A percentile compares a stretch with the other conserved stretches of the same genome.
phyloP scores from a whole-genome alignment of 148 eudicot genomes.

The Talinum fruticosum region DNA sequence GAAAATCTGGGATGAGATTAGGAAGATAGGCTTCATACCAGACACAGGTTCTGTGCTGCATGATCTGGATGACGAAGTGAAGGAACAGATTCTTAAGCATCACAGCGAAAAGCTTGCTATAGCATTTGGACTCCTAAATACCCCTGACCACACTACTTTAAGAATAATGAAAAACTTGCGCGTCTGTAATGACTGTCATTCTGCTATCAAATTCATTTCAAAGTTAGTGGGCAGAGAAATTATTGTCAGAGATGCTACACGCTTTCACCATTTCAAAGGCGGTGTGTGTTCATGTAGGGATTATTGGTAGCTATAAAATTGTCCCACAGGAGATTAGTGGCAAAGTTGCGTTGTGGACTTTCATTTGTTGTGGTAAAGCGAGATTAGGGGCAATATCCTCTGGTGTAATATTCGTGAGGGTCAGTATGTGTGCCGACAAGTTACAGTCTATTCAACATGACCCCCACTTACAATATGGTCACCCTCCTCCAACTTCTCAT shows the following conservation, averaged over 20 bases:
- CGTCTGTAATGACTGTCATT: slow-evolving; percentile 45
- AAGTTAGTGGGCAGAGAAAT: slow-evolving; percentile 43
- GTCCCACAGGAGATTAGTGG: not conserved
- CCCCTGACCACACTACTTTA: slow-evolving; percentile 37
- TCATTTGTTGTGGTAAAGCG: not conserved
- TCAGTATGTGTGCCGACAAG: no score
- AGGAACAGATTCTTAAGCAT: slow-evolving; percentile 39
- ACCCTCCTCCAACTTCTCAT: not conserved
- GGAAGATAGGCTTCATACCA: slow-evolving; percentile 46
- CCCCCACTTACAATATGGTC: no score
- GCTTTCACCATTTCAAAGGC: slow-evolving; percentile 43
- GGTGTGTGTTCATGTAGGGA: slow-evolving; percentile 43
- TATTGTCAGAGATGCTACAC: slow-evolving; percentile 40
- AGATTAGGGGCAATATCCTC: not conserved
- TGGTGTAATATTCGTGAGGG: not conserved
- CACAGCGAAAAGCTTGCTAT: slow-evolving; percentile 53
- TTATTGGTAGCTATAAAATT: slow-evolving; percentile 31
- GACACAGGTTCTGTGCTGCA: slow-evolving; percentile 38
- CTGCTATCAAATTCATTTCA: slow-evolving; percentile 44
- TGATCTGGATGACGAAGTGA: slow-evolving; percentile 47
- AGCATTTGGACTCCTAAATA: slow-evolving; percentile 36
- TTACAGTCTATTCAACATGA: no score
- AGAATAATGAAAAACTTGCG: slow-evolving; percentile 47
- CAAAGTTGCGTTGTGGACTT: not conserved
- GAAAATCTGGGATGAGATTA: slow-evolving; percentile 42